phyloP scores from a whole-genome alignment of 176 grass and related monocot species.

The Stipa capillata region DNA sequence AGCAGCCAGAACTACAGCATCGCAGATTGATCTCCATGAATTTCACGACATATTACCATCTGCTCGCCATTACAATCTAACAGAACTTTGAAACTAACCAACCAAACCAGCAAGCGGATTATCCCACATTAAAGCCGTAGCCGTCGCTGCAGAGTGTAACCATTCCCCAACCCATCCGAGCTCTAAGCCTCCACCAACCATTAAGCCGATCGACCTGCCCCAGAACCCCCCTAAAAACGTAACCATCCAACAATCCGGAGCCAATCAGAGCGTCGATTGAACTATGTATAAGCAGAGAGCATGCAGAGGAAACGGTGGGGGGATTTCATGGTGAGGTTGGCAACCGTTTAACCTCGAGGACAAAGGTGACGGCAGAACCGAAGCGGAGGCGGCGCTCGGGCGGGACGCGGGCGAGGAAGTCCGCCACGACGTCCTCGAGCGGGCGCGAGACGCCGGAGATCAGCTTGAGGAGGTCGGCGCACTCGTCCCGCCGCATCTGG shows the following conservation, averaged over 20 bases:
- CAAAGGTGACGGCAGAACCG: slow-evolving; percentile 38
- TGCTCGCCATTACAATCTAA: not conserved
- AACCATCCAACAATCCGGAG: not conserved
- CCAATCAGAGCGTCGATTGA: not conserved
- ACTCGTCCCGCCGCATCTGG: slow-evolving; percentile 41
- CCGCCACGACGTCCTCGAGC: slow-evolving; percentile 57
- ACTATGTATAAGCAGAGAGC: not conserved
- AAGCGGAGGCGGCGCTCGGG: slow-evolving; percentile 61
- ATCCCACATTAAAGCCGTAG: not conserved
- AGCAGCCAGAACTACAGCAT: not conserved
- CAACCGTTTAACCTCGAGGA: slow-evolving; percentile 53
- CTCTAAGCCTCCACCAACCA: not conserved
- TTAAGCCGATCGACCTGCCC: not conserved
- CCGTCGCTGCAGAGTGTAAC: not conserved
- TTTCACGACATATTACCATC: not conserved
- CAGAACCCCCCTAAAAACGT: not conserved
- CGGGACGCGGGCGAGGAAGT: slow-evolving; percentile 54
- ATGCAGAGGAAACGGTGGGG: not conserved
- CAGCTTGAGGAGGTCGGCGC: slow-evolving; percentile 44
- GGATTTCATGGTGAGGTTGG: not conserved
- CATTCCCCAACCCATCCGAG: not conserved
- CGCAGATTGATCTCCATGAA: not conserved
- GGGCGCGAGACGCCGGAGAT: slow-evolving; percentile 41
- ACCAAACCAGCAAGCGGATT: not conserved
- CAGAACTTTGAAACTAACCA: slow-evolving; percentile 3